Conservation (phyloP, 106 monocot genomes). For the Dioscorea alata region DNA sequence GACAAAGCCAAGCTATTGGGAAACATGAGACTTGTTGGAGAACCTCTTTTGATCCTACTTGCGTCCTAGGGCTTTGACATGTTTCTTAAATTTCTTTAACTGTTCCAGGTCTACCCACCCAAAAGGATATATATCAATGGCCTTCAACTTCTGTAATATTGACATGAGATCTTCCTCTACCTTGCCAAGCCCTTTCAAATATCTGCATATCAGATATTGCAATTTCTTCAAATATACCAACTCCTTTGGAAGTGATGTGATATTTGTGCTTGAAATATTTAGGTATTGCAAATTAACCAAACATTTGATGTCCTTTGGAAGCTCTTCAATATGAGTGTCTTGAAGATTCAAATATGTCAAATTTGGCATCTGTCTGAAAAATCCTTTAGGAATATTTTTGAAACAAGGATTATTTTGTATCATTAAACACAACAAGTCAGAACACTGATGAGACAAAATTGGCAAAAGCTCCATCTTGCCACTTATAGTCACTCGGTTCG, state of each 20-base stretch:
- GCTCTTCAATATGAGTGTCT: background rate
- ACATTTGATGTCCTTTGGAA: constrained; percentile 9
- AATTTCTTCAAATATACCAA: background rate
- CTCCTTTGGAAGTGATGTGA: constrained; percentile 9
- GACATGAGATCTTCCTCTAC: background rate
- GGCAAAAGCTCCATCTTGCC: too few relatives aligned
- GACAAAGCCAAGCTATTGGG: too few relatives aligned
- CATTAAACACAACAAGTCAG: too few relatives aligned
- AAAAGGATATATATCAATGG: background rate
- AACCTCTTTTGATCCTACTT: too few relatives aligned
- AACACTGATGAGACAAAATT: too few relatives aligned
- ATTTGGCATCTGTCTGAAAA: too few relatives aligned
- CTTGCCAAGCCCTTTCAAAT: too few relatives aligned
- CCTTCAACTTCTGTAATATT: background rate
- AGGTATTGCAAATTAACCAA: constrained; percentile 10
- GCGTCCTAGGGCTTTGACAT: background rate
- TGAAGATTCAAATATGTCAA: too few relatives aligned
- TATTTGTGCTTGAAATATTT: constrained; percentile 8
- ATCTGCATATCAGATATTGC: constrained; percentile 3
- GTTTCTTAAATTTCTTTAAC: background rate
- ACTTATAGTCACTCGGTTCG: too few relatives aligned
- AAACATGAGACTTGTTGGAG: background rate
- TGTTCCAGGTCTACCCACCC: background rate
- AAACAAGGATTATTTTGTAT: too few relatives aligned
- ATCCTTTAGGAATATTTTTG: too few relatives aligned